Evolutionary conservation across 495 filamentous ascomycete species (phyloP), one percentile per base, ranked within the genome.

Genomic region (Recurvomyces mirabilis): DNA sequence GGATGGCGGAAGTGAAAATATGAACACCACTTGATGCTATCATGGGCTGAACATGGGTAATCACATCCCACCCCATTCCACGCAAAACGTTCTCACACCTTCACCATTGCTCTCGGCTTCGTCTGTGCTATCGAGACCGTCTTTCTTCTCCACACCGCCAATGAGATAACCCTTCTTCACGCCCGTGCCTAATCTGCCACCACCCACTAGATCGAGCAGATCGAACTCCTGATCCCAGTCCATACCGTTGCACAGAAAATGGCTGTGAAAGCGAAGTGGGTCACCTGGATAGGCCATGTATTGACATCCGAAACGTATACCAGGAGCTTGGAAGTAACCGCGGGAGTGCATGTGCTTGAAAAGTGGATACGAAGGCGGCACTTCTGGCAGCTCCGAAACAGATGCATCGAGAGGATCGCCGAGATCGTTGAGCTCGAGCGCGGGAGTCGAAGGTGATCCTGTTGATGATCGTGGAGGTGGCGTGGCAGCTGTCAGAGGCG

Each of bases 111-210:
- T 51, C 43, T 59, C 45, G 38, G 48, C 55, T 13, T 51, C 53
- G 13, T 48, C 51, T 25, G 57, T 52, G 14, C 62, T 54, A n/a
- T 57, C 52, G n/a, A n/a, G n/a, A n/a, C n/a, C n/a, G 30, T 38
- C 18, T 29, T 37, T 24, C 20, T 46, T 42, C 19, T 60, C 58
- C 19, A 51, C 43, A 2, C 87, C 89, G 7, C 91, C 91, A 52
- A 98, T 69, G 41, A 98, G 65, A 62, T 82, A 95, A 2, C 82
- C 82, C 64, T 98, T 98, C 67, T 98, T 98, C 24, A 98, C 93
- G 31, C 83, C 82, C 12, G 93, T 96, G 1, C 85, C 91, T 49
- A 98, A 58, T 51, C 91, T 67, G 5, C 93, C 93, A 1, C 86
- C 86, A 14, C 76, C 81, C 25, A 96, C 76, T 18, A 98, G 65